Evolutionary conservation across 2,329 filamentous ascomycete species (phyloP).

Genomic region (Trichoderma breve): DNA sequence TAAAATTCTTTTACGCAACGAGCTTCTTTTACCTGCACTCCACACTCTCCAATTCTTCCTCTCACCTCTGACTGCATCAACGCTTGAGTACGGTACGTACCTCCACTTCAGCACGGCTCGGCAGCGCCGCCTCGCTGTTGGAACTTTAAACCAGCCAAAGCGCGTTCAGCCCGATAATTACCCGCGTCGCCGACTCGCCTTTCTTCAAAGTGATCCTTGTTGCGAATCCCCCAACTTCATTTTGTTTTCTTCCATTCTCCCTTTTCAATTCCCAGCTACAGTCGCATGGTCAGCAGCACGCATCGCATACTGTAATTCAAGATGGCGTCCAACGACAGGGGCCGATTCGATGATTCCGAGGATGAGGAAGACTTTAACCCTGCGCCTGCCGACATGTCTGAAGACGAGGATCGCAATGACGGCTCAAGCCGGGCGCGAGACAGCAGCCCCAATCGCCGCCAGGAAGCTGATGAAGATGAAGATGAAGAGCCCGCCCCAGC

Average conservation of each 20-base stretch:
- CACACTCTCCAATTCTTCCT: neutral
- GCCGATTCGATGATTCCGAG: slow-evolving; percentile 61
- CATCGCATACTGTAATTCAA: slow-evolving; percentile 25
- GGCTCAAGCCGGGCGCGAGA: slow-evolving; percentile 40
- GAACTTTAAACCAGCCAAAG: slow-evolving; percentile 2
- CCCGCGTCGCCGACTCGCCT: slow-evolving; percentile 19
- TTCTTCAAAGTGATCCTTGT: slow-evolving; percentile 2
- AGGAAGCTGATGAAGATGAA: slow-evolving; percentile 35
- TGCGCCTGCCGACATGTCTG: slow-evolving; percentile 68
- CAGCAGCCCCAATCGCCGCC: slow-evolving; percentile 33
- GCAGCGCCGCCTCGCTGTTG: neutral
- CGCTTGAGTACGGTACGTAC: neutral
- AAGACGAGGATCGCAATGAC: slow-evolving; percentile 47
- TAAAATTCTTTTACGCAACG: neutral
- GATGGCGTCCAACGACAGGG: slow-evolving; percentile 49
- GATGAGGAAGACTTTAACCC: slow-evolving; percentile 92
- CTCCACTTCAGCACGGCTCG: neutral
- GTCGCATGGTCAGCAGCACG: slow-evolving; percentile 12
- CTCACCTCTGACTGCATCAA: neutral
- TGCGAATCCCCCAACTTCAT: neutral
- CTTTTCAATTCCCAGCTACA: neutral
- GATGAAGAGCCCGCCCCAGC: neutral
- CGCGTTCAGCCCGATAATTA: slow-evolving; percentile 21
- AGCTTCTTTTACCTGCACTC: neutral
- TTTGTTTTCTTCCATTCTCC: neutral